Evolutionary conservation across 2,329 filamentous ascomycete genomes (phyloP), one percentile per base, ranked within the genome.

Genomic region (Aspergillus aculeatus): DNA sequence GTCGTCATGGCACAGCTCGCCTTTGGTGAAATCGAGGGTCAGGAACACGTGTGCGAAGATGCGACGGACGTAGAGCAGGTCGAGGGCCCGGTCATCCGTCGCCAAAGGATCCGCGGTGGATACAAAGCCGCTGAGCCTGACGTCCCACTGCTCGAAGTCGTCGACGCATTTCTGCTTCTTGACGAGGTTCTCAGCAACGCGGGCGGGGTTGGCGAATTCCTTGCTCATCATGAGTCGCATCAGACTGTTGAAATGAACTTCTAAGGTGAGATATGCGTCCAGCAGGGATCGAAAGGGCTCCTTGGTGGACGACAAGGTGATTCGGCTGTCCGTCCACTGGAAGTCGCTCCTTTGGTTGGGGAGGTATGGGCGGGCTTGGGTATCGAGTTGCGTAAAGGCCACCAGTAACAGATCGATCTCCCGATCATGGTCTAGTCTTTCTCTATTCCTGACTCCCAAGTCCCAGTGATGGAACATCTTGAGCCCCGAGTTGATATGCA

Each of bases 401-500:
- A 56, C 10, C 1, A 59, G 21, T 21, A 59, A 29, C 35, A 56
- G 47, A 21, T 56, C 24, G 10, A 48, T 5, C 2, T 54, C 52
- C 14, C 11, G n/a, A 16, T 48, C 41, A 19, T 54, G 21, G 26
- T 47, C 52, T 47, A 14, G 10, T 4, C 14, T 6, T 6, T 11
- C 10, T 32, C 44, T 7, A 16, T 21, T 21, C 24, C n/a, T 21
- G 26, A 31, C 23, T 21, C 19, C 38, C 29, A 58, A n/a, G 1
- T 49, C 29, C 57, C 57, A 59, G 11, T 59, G 48, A 14, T 56
- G 35, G 14, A 59, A 23, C 11, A 56, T 47, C 21, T 51, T 59
- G 9, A 56, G 23, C 7, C 57, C 57, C 4, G 49, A 41, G 38
- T 51, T 56, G 29, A 59, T 59, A 50, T 59, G 57, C 48, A 59